phyloP scores from a whole-genome alignment of 345 rosid species.

The Gossypium australe region DNA sequence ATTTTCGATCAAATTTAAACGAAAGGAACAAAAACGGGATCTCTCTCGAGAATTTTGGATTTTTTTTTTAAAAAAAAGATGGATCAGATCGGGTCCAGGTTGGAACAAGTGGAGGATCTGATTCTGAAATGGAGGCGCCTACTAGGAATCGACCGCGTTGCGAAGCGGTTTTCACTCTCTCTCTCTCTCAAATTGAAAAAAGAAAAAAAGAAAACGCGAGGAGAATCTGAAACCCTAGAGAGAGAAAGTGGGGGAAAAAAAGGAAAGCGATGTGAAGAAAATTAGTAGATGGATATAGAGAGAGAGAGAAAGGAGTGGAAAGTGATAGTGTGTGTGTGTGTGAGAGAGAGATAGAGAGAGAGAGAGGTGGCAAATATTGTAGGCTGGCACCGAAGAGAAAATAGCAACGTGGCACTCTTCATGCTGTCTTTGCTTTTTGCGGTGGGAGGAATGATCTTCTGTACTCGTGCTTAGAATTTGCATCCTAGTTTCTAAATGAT shows the following conservation, averaged over 20 bases:
- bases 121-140: conserved; percentile 23
- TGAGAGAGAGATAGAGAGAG: too few relatives aligned
- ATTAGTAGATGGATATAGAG: not conserved
- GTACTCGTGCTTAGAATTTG: not conserved
- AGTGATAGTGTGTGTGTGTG: too few relatives aligned
- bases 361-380: conserved; percentile 5
- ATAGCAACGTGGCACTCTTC: conserved; percentile 52
- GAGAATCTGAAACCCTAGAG: conserved; percentile 37
- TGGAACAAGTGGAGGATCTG: conserved; percentile 26
- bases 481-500: not conserved
- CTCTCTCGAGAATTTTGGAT: conserved; percentile 13
- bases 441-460: not conserved
- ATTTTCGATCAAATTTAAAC: not conserved
- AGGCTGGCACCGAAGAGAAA: conserved; percentile 23
- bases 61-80: not conserved
- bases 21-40: conserved; percentile 16
- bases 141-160: not conserved
- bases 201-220: not conserved
- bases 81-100: conserved; percentile 35
- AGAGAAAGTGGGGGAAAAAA: not conserved
- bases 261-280: not conserved
- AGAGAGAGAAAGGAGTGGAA: too few relatives aligned
- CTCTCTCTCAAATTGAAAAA: too few relatives aligned
- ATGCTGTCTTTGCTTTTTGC: conserved; percentile 18
- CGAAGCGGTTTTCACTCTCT: conserved; percentile 12